Conservation (phyloP, 2,329 filamentous ascomycete species). For the Botrytis cinerea region DNA sequence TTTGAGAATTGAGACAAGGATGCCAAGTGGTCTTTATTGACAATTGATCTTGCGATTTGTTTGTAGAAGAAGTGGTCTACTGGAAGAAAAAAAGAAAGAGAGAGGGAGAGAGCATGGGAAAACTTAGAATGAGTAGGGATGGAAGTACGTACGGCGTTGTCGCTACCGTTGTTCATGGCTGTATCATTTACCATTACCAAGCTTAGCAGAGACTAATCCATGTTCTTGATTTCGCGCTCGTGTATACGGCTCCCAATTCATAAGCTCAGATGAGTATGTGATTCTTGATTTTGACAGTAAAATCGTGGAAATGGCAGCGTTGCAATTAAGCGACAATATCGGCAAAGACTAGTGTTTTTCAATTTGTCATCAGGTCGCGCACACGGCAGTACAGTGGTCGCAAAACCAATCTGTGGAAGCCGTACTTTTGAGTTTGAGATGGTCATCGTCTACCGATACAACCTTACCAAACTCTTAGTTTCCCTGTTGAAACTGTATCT, state of each 20-base stretch:
- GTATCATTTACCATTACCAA: not conserved
- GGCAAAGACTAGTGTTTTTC: not conserved
- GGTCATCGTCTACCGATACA: not conserved
- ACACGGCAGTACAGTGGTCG: not conserved
- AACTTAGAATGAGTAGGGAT: not conserved
- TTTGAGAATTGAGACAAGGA: not conserved
- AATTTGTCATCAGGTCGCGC: not conserved
- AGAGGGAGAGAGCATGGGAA: no score
- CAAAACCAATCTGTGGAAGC: not conserved
- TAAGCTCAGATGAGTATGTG: no score
- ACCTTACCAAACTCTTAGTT: not conserved
- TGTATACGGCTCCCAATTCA: not conserved
- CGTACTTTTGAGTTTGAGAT: not conserved
- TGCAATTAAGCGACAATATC: no score
- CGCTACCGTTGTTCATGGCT: not conserved
- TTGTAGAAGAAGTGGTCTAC: not conserved
- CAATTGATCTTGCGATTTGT: not conserved
- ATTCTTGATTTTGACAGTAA: not conserved
- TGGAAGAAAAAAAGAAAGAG: not conserved
- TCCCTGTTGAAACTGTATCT: no score
- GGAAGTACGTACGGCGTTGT: not conserved
- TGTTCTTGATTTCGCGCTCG: not conserved
- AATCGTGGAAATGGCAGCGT: no score
- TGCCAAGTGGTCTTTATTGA: not conserved
- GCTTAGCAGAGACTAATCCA: not conserved